Conservation (phyloP, 768 basidiomycete genomes). For the Zangia roseola region DNA sequence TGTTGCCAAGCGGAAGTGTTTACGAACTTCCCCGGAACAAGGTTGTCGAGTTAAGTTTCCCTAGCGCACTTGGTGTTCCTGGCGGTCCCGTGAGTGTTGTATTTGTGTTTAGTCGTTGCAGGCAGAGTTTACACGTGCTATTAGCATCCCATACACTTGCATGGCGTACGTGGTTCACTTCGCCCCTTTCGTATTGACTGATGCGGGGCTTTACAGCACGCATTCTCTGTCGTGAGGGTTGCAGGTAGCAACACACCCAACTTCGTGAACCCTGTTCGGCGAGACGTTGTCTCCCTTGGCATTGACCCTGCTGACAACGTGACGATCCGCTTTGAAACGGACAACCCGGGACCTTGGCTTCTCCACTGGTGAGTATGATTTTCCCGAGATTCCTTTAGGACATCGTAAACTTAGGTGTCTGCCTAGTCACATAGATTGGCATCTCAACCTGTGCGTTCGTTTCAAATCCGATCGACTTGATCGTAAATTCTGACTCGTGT, state of each 20-base stretch:
- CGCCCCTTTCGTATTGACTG: neutral
- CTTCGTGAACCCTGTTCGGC: conserved; percentile 31
- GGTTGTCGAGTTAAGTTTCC: conserved; percentile 44
- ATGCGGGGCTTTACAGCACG: conserved; percentile 20
- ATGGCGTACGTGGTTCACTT: conserved; percentile 28
- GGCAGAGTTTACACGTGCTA: neutral
- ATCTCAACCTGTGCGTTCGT: no score
- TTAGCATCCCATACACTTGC: conserved; percentile 36
- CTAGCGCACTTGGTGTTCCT: conserved; percentile 25
- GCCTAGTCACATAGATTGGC: no score
- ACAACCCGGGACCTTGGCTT: conserved; percentile 64
- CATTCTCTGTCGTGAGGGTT: conserved; percentile 31
- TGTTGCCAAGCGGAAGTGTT: conserved; percentile 49
- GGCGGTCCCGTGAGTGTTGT: conserved; percentile 24
- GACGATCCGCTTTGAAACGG: conserved; percentile 56
- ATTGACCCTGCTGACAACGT: conserved; percentile 38
- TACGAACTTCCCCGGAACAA: conserved; percentile 42
- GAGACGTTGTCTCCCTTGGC: conserved; percentile 25
- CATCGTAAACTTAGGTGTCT: no score
- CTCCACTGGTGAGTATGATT: conserved; percentile 31
- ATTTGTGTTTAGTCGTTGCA: no score
- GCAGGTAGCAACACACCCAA: conserved; percentile 26
- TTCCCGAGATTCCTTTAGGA: no score
- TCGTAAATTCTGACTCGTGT: no score
- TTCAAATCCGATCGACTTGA: no score